Evolutionary conservation across 345 rosid species (phyloP).

Genomic region (Sapria himalayana): DNA sequence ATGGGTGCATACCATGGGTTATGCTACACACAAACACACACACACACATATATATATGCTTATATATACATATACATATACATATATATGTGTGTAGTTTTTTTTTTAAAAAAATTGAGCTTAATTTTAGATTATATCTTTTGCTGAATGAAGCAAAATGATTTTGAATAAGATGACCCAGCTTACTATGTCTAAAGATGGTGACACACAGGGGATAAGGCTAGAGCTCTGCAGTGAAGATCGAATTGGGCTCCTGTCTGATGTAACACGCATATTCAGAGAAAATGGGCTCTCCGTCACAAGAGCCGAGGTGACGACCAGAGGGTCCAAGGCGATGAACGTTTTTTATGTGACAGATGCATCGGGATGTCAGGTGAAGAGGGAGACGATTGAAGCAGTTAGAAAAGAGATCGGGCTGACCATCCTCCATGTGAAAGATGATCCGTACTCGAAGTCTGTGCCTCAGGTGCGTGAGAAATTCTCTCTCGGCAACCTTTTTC

Average conservation of each 20-base stretch:
- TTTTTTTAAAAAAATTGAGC: no score
- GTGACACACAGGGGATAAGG: conserved; percentile 64
- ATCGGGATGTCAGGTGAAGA: conserved; percentile 47
- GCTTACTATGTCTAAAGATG: no score
- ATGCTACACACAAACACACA: no score
- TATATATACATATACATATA: no score
- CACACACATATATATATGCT: no score
- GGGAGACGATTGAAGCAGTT: conserved; percentile 56
- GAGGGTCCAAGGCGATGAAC: conserved; percentile 62
- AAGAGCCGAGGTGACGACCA: conserved; percentile 76
- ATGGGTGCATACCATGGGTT: no score
- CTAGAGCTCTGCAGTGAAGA: conserved; percentile 68
- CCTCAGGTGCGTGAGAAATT: conserved; percentile 24
- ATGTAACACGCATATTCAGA: conserved; percentile 81
- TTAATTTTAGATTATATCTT: no score
- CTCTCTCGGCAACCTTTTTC: conserved; percentile 48
- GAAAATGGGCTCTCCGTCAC: conserved; percentile 74
- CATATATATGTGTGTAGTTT: no score
- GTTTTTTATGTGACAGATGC: conserved; percentile 64
- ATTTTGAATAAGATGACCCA: no score
- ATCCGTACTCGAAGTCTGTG: conserved; percentile 17
- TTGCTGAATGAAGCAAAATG: no score
- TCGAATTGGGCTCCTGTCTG: conserved; percentile 67
- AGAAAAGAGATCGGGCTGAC: conserved; percentile 52
- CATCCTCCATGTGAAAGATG: conserved; percentile 46